A percentile compares a stretch with the other conserved stretches of the same genome.
phyloP scores from a whole-genome alignment of 2,329 filamentous ascomycete genomes.

The Metarhizium humberi region DNA sequence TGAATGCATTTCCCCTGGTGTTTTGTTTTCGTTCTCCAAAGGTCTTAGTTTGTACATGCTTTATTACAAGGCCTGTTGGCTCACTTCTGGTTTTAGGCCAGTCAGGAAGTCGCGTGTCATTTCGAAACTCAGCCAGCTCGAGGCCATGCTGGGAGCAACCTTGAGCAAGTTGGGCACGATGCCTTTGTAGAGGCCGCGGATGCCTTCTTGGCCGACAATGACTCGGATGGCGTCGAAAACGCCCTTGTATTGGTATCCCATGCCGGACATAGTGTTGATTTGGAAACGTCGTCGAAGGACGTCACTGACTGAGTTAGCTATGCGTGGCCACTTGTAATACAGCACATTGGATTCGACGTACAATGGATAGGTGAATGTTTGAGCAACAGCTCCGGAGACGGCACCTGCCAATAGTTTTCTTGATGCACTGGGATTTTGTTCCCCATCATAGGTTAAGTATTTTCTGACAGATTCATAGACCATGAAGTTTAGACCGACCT shows the following conservation, averaged over 20 bases:
- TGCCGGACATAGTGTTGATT: conserved; percentile 97
- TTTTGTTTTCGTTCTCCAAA: neutral
- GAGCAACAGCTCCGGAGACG: conserved; percentile 89
- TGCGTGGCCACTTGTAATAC: neutral
- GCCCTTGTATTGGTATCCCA: conserved; percentile 91
- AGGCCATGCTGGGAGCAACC: conserved; percentile 96
- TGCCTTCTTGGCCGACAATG: conserved; percentile 76
- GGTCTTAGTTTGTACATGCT: conserved; percentile 6
- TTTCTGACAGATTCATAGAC: conserved; percentile 84
- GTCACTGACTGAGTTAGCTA: conserved; percentile 46
- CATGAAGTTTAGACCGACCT: conserved; percentile 98
- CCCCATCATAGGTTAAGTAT: conserved; percentile 77
- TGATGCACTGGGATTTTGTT: conserved; percentile 67
- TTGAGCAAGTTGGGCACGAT: conserved; percentile 93
- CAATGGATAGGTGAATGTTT: conserved; percentile 98
- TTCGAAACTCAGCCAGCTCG: conserved; percentile 96
- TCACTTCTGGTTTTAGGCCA: conserved; percentile 39
- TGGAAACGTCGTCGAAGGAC: conserved; percentile 91
- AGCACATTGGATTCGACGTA: conserved; percentile 36
- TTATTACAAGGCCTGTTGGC: conserved; percentile 16
- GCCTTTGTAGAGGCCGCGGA: conserved; percentile 86
- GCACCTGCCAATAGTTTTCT: conserved; percentile 86
- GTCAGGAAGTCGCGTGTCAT: conserved; percentile 82
- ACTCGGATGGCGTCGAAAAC: conserved; percentile 74
- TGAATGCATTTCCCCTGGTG: neutral